Evolutionary conservation across 1,139 yeast species (phyloP).

Genomic region (Geotrichum fermentans): DNA sequence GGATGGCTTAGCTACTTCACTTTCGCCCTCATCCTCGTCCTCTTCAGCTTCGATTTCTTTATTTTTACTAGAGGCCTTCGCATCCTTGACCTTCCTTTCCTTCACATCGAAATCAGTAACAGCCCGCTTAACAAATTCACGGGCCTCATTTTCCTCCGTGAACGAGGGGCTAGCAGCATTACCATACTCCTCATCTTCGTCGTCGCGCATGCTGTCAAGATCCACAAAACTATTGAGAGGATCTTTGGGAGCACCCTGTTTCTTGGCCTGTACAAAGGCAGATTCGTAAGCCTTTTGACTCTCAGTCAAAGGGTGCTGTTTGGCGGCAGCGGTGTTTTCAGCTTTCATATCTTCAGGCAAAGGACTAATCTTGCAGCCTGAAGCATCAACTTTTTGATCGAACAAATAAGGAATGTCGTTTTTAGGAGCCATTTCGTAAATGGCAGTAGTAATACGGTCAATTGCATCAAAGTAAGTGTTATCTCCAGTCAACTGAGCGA

Average conservation of each 20-base stretch:
- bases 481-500: slow-evolving; percentile 64
- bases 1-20: neutral
- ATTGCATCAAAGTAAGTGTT: slow-evolving; percentile 46
- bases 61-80: neutral
- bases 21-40: neutral
- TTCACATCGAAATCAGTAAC: neutral
- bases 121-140: neutral
- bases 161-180: neutral
- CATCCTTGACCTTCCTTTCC: neutral
- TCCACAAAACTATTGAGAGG: neutral
- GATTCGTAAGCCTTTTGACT: neutral
- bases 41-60: neutral
- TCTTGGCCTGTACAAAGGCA: neutral
- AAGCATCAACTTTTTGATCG: slow-evolving; percentile 45
- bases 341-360: slow-evolving; percentile 4
- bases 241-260: neutral
- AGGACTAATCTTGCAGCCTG: slow-evolving; percentile 43
- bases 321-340: slow-evolving; percentile 17
- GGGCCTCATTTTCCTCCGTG: neutral
- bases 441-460: slow-evolving; percentile 42
- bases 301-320: neutral
- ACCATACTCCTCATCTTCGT: neutral
- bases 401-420: slow-evolving; percentile 41
- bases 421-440: slow-evolving; percentile 38
- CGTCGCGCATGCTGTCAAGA: neutral